These are phyloP conservation scores for Psilocybe tampanensis DNA, from an alignment of 768 basidiomycete species.

Conservation along the genomic window DNA sequence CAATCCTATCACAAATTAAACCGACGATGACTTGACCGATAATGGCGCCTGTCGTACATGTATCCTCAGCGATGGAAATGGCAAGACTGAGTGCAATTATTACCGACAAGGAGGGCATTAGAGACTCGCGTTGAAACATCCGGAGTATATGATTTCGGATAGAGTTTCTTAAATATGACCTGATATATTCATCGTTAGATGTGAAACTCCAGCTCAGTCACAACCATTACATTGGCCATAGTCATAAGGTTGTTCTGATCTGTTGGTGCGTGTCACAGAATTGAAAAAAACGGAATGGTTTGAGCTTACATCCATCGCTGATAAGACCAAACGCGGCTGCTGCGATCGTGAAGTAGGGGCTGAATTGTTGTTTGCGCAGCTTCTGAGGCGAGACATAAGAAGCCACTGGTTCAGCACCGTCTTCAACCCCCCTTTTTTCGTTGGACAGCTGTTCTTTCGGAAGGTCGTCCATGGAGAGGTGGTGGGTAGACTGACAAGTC, in stretches of 20 bases:
- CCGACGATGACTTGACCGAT: slow-evolving; percentile 66
- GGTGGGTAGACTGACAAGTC: not conserved
- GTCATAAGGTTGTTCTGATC: slow-evolving; percentile 77
- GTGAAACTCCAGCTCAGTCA: not conserved
- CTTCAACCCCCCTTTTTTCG: slow-evolving; percentile 3
- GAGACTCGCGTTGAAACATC: slow-evolving; percentile 67
- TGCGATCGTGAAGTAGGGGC: slow-evolving; percentile 63
- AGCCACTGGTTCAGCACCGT: not conserved
- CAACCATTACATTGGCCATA: slow-evolving; percentile 54
- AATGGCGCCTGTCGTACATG: slow-evolving; percentile 54
- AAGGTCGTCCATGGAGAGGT: not conserved
- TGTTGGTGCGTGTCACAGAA: slow-evolving; percentile 25
- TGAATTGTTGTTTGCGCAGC: slow-evolving; percentile 45
- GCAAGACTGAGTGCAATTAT: slow-evolving; percentile 6
- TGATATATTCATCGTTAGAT: slow-evolving; percentile 19
- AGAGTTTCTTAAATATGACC: slow-evolving; percentile 68
- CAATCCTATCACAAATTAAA: slow-evolving; percentile 69
- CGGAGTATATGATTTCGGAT: slow-evolving; percentile 63
- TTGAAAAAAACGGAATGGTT: not conserved
- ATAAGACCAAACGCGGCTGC: slow-evolving; percentile 69
- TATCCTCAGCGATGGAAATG: not conserved
- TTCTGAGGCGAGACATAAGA: not conserved
- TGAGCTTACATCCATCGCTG: slow-evolving; percentile 55
- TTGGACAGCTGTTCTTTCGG: not conserved
- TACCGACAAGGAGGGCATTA: slow-evolving; percentile 71